Percentiles rank a stretch among this genome's conserved stretches.
phyloP scores from a whole-genome alignment of 306 rosid genomes.

The Psophocarpus tetragonolobus region DNA sequence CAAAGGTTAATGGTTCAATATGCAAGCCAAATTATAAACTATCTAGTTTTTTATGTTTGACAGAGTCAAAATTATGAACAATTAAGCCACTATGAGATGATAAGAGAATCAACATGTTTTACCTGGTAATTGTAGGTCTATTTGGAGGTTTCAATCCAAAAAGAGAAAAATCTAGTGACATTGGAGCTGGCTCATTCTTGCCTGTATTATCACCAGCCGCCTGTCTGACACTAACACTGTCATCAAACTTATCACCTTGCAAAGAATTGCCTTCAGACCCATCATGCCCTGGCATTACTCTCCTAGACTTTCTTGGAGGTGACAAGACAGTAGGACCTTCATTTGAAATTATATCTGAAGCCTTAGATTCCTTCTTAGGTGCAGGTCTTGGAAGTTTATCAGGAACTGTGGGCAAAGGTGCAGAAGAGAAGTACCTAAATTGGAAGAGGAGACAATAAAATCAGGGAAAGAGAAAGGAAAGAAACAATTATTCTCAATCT shows the following conservation, averaged over 20 bases:
- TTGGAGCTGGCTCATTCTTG: constrained; percentile 64
- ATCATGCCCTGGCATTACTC: constrained; percentile 89
- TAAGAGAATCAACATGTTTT: constrained; percentile 7
- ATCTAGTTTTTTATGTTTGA: constrained; percentile 4
- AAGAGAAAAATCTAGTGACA: constrained; percentile 88
- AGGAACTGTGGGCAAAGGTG: constrained; percentile 80
- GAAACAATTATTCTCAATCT: neutral
- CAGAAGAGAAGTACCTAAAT: constrained; percentile 80
- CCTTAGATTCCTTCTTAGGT: constrained; percentile 71
- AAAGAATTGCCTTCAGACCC: constrained; percentile 66
- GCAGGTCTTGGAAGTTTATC: constrained; percentile 95
- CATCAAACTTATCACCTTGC: constrained; percentile 56
- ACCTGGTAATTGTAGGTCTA: constrained; percentile 98
- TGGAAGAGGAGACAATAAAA: constrained; percentile 30
- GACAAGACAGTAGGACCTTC: constrained; percentile 91
- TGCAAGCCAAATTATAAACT: constrained; percentile 24
- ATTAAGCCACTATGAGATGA: constrained; percentile 18
- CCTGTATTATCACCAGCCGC: constrained; percentile 64
- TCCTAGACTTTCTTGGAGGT: constrained; percentile 92
- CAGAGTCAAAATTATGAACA: neutral
- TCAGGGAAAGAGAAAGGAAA: constrained; percentile 11
- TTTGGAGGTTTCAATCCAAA: constrained; percentile 89
- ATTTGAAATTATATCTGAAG: constrained; percentile 55
- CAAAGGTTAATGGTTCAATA: constrained; percentile 24
- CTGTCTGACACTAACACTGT: constrained; percentile 54